Conservation (phyloP, 2,329 filamentous ascomycete species). For the Amesomyces nigricolor region DNA sequence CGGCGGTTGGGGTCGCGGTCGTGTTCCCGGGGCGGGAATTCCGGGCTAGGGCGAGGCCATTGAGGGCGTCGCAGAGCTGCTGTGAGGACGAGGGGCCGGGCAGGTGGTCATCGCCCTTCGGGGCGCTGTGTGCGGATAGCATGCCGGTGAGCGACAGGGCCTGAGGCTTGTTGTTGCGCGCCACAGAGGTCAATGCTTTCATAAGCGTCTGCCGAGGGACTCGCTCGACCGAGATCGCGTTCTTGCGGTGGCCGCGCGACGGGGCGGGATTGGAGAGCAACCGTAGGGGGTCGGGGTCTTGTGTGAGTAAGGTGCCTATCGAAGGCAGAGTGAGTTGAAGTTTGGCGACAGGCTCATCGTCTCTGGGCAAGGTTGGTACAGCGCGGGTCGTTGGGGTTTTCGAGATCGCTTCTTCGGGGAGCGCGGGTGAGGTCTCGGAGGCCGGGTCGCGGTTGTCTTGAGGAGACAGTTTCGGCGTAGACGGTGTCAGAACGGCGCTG, state of each 20-base stretch:
- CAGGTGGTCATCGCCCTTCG: conserved; percentile 32
- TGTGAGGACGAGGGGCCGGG: conserved; percentile 49
- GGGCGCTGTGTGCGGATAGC: conserved; percentile 41
- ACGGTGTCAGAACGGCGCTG: conserved; percentile 23
- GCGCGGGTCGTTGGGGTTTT: neutral
- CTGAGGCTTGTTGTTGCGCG: conserved; percentile 56
- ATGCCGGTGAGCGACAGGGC: conserved; percentile 58
- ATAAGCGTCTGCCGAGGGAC: conserved; percentile 76
- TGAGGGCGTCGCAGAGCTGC: conserved; percentile 57
- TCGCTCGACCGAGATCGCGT: conserved; percentile 55
- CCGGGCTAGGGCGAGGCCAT: conserved; percentile 41
- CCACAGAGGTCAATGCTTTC: conserved; percentile 69
- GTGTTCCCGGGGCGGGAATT: conserved; percentile 33
- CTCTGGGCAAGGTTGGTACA: conserved; percentile 5
- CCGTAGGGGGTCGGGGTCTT: conserved; percentile 27
- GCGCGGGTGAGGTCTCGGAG: neutral
- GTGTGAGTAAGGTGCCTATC: conserved; percentile 18
- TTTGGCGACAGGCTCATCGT: conserved; percentile 13
- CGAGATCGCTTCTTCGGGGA: neutral
- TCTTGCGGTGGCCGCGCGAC: conserved; percentile 39
- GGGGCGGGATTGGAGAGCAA: conserved; percentile 20
- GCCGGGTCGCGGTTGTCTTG: conserved; percentile 12
- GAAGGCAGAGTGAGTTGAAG: conserved; percentile 8
- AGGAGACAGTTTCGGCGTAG: conserved; percentile 22
- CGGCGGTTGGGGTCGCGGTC: conserved; percentile 40